Evolutionary conservation across 176 grass and related monocot species (phyloP), one percentile per base, ranked within the genome.

Genomic region (Sorghum bicolor): DNA sequence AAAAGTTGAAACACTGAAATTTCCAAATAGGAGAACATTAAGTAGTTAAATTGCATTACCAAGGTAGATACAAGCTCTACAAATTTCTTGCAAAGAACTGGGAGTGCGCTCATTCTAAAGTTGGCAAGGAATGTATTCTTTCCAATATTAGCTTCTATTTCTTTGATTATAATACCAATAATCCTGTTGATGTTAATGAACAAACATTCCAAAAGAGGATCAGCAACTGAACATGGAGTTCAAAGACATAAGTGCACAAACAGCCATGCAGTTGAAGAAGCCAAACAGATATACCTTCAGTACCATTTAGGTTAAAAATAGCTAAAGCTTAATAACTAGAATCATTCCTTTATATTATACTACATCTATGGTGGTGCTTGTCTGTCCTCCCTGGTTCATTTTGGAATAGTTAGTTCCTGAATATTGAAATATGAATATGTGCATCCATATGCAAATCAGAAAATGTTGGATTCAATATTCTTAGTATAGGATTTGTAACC

Each of bases 71-170:
- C 89, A 93, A 98, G 92, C 85, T 93, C 87, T 40, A 98, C 91
- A 86, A 94, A 98, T 86, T 98, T 98, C 82, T 90, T 91, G 83
- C 92, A 91, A 53, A 98, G 89, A 40, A 84, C 85, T 90, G 86
- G 90, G 67, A 98, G 83, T 9, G 89, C 62, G 37, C 91, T 93
- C 95, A 98, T 95, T 83, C 92, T 94, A 87, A 98, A 98, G 85
- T 93, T 98, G 58, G 88, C 91, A 78, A 98, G 95, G 75, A 98
- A 95, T 62, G 92, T 93, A 70, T 91, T 98, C 76, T 91, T 93
- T 50, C 80, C 81, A 5, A 98, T 98, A 80, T 89, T 94, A 67
- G 88, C 89, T 89, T 98, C 92, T 82, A 98, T 92, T 84, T 98
- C 92, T 88, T 92, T 95, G 62, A 95, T 93, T 75, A 98, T 98